Percentiles rank a stretch among this genome's conserved stretches.
Evolutionary conservation across 2,329 filamentous ascomycete genomes (phyloP).

Genomic region (Stachybotrys echinatus): DNA sequence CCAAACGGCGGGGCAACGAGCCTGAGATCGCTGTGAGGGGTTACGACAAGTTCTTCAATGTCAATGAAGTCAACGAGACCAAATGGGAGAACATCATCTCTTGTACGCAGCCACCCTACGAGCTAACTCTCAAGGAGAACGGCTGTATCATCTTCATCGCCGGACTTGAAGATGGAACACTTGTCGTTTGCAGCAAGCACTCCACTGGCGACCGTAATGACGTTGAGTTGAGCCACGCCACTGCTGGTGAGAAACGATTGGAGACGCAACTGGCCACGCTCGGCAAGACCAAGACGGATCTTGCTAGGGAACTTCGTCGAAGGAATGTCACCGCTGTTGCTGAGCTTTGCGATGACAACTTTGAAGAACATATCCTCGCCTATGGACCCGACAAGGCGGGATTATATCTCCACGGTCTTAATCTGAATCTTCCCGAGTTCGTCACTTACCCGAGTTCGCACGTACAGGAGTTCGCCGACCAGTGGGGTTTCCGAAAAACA

Average conservation of each 20-base stretch:
- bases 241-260: constrained; percentile 75
- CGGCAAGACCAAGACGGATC: constrained; percentile 72
- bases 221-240: constrained; percentile 71
- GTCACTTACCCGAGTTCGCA: constrained; percentile 75
- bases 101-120: constrained; percentile 81
- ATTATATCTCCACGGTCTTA: constrained; percentile 92
- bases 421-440: constrained; percentile 90
- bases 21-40: constrained; percentile 81
- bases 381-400: constrained; percentile 80
- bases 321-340: constrained; percentile 94
- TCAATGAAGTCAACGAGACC: constrained; percentile 74
- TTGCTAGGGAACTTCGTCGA: constrained; percentile 68
- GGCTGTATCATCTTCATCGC: constrained; percentile 99
- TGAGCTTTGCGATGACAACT: constrained; percentile 91
- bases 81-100: constrained; percentile 74
- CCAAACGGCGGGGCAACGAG: constrained; percentile 55
- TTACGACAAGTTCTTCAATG: constrained; percentile 99
- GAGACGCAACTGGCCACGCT: constrained; percentile 72
- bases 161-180: constrained; percentile 79
- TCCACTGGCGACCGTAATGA: constrained; percentile 81
- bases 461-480: constrained; percentile 85
- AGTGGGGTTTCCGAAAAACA: constrained; percentile 92
- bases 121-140: constrained; percentile 96
- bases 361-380: constrained; percentile 93
- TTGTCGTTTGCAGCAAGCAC: constrained; percentile 98